Conservation (phyloP, 2,329 filamentous ascomycete genomes). For the Fusarium torulosum region DNA sequence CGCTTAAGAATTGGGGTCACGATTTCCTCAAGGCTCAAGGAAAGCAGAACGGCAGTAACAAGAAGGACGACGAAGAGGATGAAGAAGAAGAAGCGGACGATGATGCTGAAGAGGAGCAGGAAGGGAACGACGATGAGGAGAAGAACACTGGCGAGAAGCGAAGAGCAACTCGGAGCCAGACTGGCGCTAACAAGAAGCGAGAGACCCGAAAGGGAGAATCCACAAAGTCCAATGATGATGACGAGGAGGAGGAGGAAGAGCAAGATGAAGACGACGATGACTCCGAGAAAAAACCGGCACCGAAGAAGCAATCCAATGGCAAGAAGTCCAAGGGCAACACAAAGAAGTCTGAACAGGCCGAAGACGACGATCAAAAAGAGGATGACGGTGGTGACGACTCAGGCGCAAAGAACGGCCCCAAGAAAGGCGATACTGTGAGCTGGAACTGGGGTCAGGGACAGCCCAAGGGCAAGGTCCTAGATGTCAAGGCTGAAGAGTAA, state of each 20-base stretch:
- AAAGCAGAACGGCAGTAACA: conserved; percentile 16
- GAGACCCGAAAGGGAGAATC: conserved; percentile 47
- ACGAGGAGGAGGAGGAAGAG: conserved; percentile 22
- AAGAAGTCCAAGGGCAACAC: conserved; percentile 24
- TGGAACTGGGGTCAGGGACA: conserved; percentile 62
- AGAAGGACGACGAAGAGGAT: conserved; percentile 15
- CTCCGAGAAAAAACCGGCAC: conserved; percentile 14
- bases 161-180: conserved; percentile 40
- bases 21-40: conserved; percentile 61
- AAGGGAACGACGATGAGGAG: conserved; percentile 31
- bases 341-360: conserved; percentile 20
- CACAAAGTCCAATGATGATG: conserved; percentile 38
- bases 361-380: conserved; percentile 10
- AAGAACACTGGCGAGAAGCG: conserved; percentile 46
- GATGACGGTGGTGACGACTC: conserved; percentile 11
- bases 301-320: conserved; percentile 26
- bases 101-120: conserved; percentile 9
- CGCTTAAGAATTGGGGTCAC: conserved; percentile 73
- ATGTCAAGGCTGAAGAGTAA: conserved; percentile 59
- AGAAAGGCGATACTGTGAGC: conserved; percentile 59
- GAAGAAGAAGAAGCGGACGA: conserved; percentile 24
- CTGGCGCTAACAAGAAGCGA: conserved; percentile 51
- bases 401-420: conserved; percentile 50
- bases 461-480: conserved; percentile 59
- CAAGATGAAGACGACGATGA: conserved; percentile 28